Conservation (phyloP, 2,329 filamentous ascomycete species). For the Drechslera avenae region DNA sequence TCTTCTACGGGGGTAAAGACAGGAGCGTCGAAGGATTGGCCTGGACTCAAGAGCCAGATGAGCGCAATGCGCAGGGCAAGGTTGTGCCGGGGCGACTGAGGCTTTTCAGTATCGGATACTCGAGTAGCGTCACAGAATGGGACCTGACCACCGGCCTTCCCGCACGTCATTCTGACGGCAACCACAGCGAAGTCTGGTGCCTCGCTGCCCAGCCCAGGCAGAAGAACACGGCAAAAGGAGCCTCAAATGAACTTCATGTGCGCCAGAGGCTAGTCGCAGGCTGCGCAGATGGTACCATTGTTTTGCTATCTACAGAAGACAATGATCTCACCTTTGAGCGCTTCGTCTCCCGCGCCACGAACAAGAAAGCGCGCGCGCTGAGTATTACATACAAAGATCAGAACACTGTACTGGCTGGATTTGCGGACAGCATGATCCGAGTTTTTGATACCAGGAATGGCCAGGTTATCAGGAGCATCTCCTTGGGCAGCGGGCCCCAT, state of each 20-base stretch:
- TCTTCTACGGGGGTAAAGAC: slow-evolving; percentile 81
- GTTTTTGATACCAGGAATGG: slow-evolving; percentile 85
- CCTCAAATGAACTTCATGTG: slow-evolving; percentile 22
- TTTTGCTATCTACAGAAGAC: slow-evolving; percentile 84
- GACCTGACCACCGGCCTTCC: slow-evolving; percentile 80
- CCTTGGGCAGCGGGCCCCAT: slow-evolving; percentile 76
- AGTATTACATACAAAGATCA: slow-evolving; percentile 89
- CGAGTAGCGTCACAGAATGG: slow-evolving; percentile 92
- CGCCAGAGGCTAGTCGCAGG: slow-evolving; percentile 76
- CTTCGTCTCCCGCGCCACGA: slow-evolving; percentile 74
- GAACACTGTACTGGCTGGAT: slow-evolving; percentile 83
- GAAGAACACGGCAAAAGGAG: slow-evolving; percentile 37
- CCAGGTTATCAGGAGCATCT: slow-evolving; percentile 78
- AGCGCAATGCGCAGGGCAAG: slow-evolving; percentile 64
- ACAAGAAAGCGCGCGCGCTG: slow-evolving; percentile 85
- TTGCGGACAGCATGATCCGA: slow-evolving; percentile 94
- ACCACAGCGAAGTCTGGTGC: slow-evolving; percentile 97
- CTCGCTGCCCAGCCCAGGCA: slow-evolving; percentile 79
- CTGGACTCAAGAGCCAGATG: slow-evolving; percentile 87
- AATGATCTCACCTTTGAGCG: slow-evolving; percentile 80
- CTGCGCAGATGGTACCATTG: slow-evolving; percentile 88
- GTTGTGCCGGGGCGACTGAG: slow-evolving; percentile 73
- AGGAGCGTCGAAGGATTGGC: slow-evolving; percentile 87
- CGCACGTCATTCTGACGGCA: slow-evolving; percentile 82
- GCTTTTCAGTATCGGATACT: slow-evolving; percentile 95